Percentiles rank a stretch among this genome's conserved stretches.
phyloP scores from a whole-genome alignment of 352 stramenopile genomes.

The Nothophytophthora sp. region DNA sequence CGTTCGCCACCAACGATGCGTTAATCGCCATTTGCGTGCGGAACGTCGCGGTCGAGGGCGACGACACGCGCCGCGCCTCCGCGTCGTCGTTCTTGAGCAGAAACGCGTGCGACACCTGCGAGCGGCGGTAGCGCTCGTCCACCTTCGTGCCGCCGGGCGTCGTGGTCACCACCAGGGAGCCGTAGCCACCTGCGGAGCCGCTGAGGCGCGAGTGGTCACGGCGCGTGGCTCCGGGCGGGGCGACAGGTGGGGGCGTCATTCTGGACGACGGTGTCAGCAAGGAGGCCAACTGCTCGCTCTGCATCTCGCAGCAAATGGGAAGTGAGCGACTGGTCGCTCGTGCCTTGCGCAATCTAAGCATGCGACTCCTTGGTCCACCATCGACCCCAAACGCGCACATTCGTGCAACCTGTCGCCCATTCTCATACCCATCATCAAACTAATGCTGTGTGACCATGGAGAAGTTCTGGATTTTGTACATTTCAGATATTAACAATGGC shows the following conservation, averaged over 20 bases:
- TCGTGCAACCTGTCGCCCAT: too few species aligned
- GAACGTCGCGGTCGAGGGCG: conserved; percentile 23
- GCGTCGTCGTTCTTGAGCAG: conserved; percentile 65
- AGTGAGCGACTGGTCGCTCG: too few species aligned
- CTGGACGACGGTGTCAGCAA: neutral
- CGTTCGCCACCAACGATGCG: conserved; percentile 66
- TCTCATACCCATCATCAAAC: too few species aligned
- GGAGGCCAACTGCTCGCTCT: neutral
- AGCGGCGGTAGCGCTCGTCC: conserved; percentile 42
- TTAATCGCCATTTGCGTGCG: conserved; percentile 76
- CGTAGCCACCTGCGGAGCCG: conserved; percentile 12
- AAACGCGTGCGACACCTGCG: conserved; percentile 73
- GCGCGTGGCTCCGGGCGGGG: neutral
- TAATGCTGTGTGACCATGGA: too few species aligned
- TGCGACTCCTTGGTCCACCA: too few species aligned
- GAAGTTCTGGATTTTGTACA: too few species aligned
- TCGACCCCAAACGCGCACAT: too few species aligned
- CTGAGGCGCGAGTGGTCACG: conserved; percentile 6
- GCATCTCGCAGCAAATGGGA: too few species aligned
- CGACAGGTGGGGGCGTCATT: neutral
- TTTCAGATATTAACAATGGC: too few species aligned
- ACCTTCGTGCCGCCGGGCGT: conserved; percentile 17
- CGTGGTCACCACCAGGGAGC: conserved; percentile 13
- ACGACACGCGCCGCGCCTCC: conserved; percentile 29
- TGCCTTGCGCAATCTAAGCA: too few species aligned